Percentiles rank a stretch among this genome's conserved stretches.
Evolutionary conservation across 2,329 filamentous ascomycete genomes (phyloP).

Genomic region (Cladosporium sp.): DNA sequence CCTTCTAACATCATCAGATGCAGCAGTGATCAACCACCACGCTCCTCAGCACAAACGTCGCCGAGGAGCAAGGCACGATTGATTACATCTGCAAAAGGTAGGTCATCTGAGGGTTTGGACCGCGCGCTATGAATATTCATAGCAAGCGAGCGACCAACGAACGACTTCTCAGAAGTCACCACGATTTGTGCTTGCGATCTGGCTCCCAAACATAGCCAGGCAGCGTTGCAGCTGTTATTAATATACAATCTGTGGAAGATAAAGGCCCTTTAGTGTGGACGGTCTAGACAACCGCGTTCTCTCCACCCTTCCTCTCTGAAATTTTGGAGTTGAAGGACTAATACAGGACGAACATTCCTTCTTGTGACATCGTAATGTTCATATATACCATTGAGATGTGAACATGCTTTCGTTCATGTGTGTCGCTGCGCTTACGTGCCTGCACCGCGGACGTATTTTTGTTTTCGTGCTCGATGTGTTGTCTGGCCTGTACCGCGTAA

Average conservation of each 20-base stretch:
- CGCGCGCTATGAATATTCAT: not conserved
- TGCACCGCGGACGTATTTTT: not conserved
- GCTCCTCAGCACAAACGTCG: not conserved
- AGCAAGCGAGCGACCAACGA: not conserved
- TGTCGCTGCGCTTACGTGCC: not conserved
- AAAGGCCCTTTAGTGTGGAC: constrained; percentile 39
- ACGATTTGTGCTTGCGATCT: constrained; percentile 54
- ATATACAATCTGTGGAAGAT: constrained; percentile 50
- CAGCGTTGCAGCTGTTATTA: constrained; percentile 46
- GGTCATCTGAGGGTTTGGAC: not conserved
- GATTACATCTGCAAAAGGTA: not conserved
- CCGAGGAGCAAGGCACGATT: not conserved
- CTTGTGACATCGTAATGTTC: not conserved
- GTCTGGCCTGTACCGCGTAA: not conserved
- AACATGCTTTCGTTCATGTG: not conserved
- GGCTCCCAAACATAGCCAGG: constrained; percentile 48
- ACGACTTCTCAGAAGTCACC: constrained; percentile 31
- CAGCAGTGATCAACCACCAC: not conserved
- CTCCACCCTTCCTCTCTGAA: constrained; percentile 49
- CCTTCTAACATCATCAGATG: not conserved
- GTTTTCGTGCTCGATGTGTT: not conserved
- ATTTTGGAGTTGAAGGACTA: constrained; percentile 19
- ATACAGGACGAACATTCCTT: constrained; percentile 19
- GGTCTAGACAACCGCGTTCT: constrained; percentile 57
- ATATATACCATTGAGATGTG: too few species aligned